Evolutionary conservation across 345 rosid species (phyloP).

Genomic region (Garcia nutans): DNA sequence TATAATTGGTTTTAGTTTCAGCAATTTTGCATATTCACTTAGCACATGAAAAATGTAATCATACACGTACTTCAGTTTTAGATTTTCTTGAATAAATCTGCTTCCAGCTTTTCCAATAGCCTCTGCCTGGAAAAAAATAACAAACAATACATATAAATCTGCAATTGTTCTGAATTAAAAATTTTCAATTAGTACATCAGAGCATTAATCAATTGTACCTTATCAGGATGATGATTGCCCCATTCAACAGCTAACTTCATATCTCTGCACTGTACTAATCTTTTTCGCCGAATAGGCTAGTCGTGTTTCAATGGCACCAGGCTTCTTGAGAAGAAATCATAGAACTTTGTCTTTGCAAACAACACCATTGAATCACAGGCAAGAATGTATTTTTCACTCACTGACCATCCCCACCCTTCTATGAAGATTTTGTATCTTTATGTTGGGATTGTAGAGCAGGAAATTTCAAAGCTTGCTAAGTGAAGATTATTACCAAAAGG

Average conservation of each 20-base stretch:
- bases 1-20: constrained; percentile 56
- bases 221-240: constrained; percentile 51
- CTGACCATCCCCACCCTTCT: constrained; percentile 86
- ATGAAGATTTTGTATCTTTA: constrained; percentile 64
- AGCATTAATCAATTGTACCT: constrained; percentile 19
- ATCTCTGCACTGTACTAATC: constrained; percentile 42
- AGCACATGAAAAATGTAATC: constrained; percentile 73
- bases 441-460: too few relatives aligned
- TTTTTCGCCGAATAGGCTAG: constrained; percentile 64
- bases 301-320: constrained; percentile 68
- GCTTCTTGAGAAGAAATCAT: constrained; percentile 64
- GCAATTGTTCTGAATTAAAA: too few relatives aligned
- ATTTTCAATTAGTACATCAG: too few relatives aligned
- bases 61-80: constrained; percentile 59
- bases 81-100: constrained; percentile 47
- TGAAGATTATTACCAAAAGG: not conserved
- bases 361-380: constrained; percentile 70
- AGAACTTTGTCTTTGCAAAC: constrained; percentile 42
- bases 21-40: constrained; percentile 56
- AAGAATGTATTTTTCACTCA: constrained; percentile 71
- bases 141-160: too few relatives aligned
- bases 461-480: not conserved
- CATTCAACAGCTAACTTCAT: constrained; percentile 72
- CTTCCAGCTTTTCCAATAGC: constrained; percentile 61
- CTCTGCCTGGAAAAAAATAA: constrained; percentile 39